Evolutionary conservation across 2,329 filamentous ascomycete species (phyloP).

Genomic region (Tolypocladium album): DNA sequence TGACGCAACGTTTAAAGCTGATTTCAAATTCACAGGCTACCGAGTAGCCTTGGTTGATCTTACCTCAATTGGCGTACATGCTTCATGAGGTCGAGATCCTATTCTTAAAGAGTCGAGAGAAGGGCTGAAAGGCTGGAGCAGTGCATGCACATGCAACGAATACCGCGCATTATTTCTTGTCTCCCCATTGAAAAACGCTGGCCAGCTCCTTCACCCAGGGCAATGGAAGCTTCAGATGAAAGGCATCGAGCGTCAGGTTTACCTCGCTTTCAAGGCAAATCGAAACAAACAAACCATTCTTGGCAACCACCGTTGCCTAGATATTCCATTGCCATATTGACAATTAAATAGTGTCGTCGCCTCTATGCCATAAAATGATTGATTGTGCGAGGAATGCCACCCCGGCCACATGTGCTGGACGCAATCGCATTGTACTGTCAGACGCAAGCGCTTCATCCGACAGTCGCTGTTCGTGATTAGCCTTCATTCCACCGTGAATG

Average conservation of each 20-base stretch:
- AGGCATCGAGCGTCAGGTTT: too few relatives aligned
- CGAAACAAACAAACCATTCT: too few relatives aligned
- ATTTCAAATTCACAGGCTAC: not conserved
- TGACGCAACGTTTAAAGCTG: not conserved
- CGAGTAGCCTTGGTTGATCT: not conserved
- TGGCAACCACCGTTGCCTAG: too few relatives aligned
- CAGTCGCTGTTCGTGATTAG: not conserved
- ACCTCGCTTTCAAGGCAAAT: too few relatives aligned
- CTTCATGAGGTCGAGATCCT: not conserved
- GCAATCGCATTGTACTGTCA: not conserved
- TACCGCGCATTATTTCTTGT: too few relatives aligned
- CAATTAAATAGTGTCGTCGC: not conserved
- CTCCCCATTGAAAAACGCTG: too few relatives aligned
- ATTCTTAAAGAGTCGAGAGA: not conserved
- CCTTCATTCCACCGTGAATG: not conserved
- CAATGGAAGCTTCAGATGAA: too few relatives aligned
- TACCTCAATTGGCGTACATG: not conserved
- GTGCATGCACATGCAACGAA: too few relatives aligned
- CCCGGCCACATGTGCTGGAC: not conserved
- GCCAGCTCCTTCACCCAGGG: too few relatives aligned
- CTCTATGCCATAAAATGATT: not conserved
- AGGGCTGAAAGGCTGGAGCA: not conserved
- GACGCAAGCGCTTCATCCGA: not conserved
- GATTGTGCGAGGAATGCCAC: not conserved
- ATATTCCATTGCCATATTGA: too few relatives aligned